These are phyloP conservation scores for Camillea tinctor DNA, from an alignment of 2,329 filamentous ascomycete species.

Conservation along the genomic window DNA sequence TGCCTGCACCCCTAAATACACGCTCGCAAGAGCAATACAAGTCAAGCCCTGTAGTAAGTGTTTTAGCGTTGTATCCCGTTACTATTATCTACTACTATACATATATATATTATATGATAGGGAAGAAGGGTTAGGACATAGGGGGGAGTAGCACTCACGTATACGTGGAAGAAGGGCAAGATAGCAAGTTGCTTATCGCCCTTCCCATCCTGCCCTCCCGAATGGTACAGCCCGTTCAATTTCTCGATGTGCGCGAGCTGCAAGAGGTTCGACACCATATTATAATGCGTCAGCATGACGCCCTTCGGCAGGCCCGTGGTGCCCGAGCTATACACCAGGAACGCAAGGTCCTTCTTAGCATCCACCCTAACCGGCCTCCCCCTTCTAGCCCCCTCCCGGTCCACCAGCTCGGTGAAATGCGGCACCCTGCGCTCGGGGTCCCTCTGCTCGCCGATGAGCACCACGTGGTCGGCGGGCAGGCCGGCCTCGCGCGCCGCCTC, in stretches of 20 bases:
- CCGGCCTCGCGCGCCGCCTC: slow-evolving; percentile 69
- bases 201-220: slow-evolving; percentile 56
- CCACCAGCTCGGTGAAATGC: slow-evolving; percentile 67
- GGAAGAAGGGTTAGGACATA: background rate
- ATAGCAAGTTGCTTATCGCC: slow-evolving; percentile 76
- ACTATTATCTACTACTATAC: background rate
- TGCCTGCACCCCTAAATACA: slow-evolving; percentile 64
- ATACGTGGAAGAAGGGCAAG: slow-evolving; percentile 89
- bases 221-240: slow-evolving; percentile 52
- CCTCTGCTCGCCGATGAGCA: slow-evolving; percentile 70
- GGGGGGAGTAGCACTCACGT: slow-evolving; percentile 51
- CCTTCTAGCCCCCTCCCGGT: slow-evolving; percentile 42
- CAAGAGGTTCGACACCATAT: slow-evolving; percentile 73
- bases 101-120: no score
- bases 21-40: slow-evolving; percentile 66
- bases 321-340: slow-evolving; percentile 84
- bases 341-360: slow-evolving; percentile 72
- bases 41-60: slow-evolving; percentile 55
- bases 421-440: slow-evolving; percentile 59
- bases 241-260: slow-evolving; percentile 56
- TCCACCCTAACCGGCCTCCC: slow-evolving; percentile 55
- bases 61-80: background rate
- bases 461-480: slow-evolving; percentile 68
- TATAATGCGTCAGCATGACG: slow-evolving; percentile 80
- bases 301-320: slow-evolving; percentile 92